Evolutionary conservation across 768 basidiomycete species (phyloP), one percentile per base, ranked within the genome.

Genomic region (Neoboletus brunneissimus): DNA sequence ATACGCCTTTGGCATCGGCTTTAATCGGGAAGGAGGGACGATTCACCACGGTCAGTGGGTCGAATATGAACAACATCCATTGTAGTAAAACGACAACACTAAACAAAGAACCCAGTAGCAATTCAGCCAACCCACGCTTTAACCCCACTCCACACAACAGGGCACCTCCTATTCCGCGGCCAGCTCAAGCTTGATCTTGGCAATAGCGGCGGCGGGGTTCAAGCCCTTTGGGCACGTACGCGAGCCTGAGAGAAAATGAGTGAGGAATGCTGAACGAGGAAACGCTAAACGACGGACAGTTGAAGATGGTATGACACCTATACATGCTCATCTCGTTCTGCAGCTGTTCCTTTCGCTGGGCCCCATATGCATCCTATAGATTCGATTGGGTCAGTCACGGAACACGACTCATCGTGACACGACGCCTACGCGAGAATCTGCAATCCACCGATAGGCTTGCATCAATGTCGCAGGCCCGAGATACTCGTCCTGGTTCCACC

Each of bases 401-500:
- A 23, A 41, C 15, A 35, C 23, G 32, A 12, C 35, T n/a, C 4
- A 5, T 23, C 20, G 9, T 4, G 32, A 35, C 0, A 47, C 43
- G 48, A 42, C 7, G 78, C 87, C 54, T 62, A 92, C 92, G 64
- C 96, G 80, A 46, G 93, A 96, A 71, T 98, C 96, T 0, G 95
- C 94, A 69, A 99, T 96, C 96, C 96, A 98, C 63, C 95, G 80
- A 75, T 98, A 97, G 0, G 94, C 93, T 65, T 94, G 91, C 93
- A 98, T 94, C 65, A 98, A 77, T 0, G 94, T 94, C 1, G 96
- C 96, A 7, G 96, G 96, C 35, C 96, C 95, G 40, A 99, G 88
- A 74, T 99, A 99, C 73, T 94, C 90, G 69, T 98, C 94, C 75
- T 94, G 93, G 77, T 98, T 98, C 96, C 96, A 98, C 96, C 96